Conservation (phyloP, 148 eudicot species). For the Rhododendron ovatum region DNA sequence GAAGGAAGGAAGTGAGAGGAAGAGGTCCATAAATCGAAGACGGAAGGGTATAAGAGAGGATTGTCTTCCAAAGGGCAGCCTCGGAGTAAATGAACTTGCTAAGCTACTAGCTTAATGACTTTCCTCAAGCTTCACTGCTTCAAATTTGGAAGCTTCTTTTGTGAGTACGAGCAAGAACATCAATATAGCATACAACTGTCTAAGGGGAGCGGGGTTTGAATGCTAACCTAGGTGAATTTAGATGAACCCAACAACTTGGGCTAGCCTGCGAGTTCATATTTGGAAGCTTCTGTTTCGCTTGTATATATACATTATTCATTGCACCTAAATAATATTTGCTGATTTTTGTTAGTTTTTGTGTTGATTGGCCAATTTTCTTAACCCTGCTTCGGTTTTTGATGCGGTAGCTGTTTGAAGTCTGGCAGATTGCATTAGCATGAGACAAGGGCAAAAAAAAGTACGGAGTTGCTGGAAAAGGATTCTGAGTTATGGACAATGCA, state of each 20-base stretch:
- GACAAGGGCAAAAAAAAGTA: constrained; percentile 19
- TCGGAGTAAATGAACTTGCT: constrained; percentile 86
- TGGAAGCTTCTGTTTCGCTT: not conserved
- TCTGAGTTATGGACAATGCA: not conserved
- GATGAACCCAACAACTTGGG: not conserved
- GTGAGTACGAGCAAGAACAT: not conserved
- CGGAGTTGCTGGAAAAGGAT: not conserved
- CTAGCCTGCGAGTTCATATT: not conserved
- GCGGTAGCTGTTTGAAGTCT: not conserved
- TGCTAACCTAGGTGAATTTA: not conserved
- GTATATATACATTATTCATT: not conserved
- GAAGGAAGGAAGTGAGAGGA: constrained; percentile 28
- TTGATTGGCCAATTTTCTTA: not conserved
- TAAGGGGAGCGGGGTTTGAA: not conserved
- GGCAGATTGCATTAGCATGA: not conserved
- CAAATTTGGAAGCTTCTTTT: not conserved
- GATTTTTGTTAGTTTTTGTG: not conserved
- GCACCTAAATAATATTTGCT: not conserved
- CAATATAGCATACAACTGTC: not conserved
- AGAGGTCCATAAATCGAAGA: constrained; percentile 27
- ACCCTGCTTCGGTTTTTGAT: not conserved
- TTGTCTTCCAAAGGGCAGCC: constrained; percentile 60
- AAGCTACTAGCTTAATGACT: constrained; percentile 62
- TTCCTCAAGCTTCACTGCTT: not conserved
- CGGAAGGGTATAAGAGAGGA: constrained; percentile 33